phyloP scores from a whole-genome alignment of 106 monocot species.

The Chionographis japonica region DNA sequence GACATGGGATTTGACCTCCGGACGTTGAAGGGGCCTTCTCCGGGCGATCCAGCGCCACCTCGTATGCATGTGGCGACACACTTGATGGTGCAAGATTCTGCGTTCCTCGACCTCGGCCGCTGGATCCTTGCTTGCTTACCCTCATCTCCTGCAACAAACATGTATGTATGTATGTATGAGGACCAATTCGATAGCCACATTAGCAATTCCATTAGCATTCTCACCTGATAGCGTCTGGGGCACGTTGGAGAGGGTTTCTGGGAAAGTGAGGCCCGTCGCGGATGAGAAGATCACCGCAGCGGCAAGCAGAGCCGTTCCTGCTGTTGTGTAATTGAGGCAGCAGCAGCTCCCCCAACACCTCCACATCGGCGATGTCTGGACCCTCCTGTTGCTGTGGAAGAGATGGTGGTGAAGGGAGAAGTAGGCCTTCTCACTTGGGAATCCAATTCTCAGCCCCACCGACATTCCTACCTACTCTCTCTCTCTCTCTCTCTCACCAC shows the following conservation, averaged over 20 bases:
- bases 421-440: not conserved
- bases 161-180: too few species aligned
- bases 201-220: too few species aligned
- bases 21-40: slow-evolving; percentile 82
- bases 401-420: not conserved
- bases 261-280: not conserved
- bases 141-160: slow-evolving; percentile 35
- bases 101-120: slow-evolving; percentile 67
- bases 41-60: slow-evolving; percentile 76
- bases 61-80: slow-evolving; percentile 85
- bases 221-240: slow-evolving; percentile 79
- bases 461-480: not conserved
- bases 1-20: slow-evolving; percentile 41
- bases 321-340: not conserved
- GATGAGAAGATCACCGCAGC: slow-evolving; percentile 51
- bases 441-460: too few species aligned
- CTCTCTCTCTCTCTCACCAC: not conserved
- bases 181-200: too few species aligned
- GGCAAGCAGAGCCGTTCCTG: slow-evolving; percentile 34
- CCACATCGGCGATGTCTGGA: not conserved
- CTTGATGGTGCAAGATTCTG: slow-evolving; percentile 73
- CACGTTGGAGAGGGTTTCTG: slow-evolving; percentile 59
- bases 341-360: too few species aligned
- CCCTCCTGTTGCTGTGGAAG: not conserved
- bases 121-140: slow-evolving; percentile 50